These are phyloP conservation scores for Alloteropsis semialata DNA, from an alignment of 176 grass and related monocot species.

Conservation along the genomic window DNA sequence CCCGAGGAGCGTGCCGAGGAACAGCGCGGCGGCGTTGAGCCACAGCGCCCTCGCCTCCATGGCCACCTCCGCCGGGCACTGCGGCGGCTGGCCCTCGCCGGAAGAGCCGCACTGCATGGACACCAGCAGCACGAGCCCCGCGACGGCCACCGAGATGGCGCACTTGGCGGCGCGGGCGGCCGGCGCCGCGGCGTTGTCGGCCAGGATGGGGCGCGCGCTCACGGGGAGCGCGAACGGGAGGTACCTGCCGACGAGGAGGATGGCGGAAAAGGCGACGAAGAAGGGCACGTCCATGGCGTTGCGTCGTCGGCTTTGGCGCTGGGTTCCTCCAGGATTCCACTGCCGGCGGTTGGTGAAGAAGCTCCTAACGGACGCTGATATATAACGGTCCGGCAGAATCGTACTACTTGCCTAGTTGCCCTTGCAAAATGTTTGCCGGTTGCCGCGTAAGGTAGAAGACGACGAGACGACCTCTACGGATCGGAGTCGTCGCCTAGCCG, in stretches of 20 bases:
- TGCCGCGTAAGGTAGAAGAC: constrained; percentile 5
- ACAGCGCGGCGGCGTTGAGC: constrained; percentile 27
- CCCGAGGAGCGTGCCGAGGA: not conserved
- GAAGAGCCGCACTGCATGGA: not conserved
- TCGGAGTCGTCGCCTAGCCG: no score
- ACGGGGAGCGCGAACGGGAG: not conserved
- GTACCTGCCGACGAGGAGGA: not conserved
- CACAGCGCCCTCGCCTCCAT: constrained; percentile 21
- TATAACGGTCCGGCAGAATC: not conserved
- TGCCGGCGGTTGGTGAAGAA: not conserved
- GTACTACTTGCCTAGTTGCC: no score
- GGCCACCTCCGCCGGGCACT: not conserved
- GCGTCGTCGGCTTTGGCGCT: not conserved
- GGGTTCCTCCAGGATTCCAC: not conserved
- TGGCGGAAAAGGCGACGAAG: constrained; percentile 14
- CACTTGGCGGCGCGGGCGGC: not conserved
- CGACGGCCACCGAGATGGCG: constrained; percentile 19
- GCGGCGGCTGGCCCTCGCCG: not conserved
- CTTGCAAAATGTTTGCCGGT: not conserved
- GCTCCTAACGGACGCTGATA: not conserved
- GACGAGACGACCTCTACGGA: no score
- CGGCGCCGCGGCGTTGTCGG: not conserved
- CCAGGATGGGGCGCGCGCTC: not conserved
- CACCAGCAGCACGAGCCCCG: constrained; percentile 13
- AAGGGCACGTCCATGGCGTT: constrained; percentile 22